Evolutionary conservation across 2,329 filamentous ascomycete species (phyloP).

Genomic region (Colletotrichum acutatum): DNA sequence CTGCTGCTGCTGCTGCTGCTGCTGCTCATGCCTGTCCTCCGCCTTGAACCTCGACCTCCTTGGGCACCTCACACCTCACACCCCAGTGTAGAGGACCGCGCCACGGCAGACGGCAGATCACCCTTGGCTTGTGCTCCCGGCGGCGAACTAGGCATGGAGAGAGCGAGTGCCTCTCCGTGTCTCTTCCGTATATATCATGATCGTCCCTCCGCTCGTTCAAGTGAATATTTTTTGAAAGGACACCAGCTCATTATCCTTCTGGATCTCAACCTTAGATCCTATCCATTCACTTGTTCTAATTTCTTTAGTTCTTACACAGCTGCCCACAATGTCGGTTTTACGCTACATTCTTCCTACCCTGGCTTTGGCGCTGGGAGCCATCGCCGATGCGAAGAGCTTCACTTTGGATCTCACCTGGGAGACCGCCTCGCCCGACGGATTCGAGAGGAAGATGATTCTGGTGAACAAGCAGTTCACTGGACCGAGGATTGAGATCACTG

Average conservation of each 20-base stretch:
- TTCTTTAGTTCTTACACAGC: conserved; percentile 24
- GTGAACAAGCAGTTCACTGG: conserved; percentile 72
- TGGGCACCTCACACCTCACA: conserved; percentile 13
- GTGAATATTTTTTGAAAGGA: background rate
- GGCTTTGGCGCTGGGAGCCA: conserved; percentile 31
- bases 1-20: background rate
- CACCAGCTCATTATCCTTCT: conserved; percentile 27
- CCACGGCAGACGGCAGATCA: conserved; percentile 30
- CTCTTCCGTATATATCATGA: conserved; percentile 35
- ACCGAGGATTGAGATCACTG: conserved; percentile 64
- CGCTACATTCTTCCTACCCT: conserved; percentile 35
- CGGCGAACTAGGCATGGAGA: conserved; percentile 5
- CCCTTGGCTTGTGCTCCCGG: conserved; percentile 19
- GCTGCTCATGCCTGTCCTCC: background rate
- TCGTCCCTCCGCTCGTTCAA: conserved; percentile 24
- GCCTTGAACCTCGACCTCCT: conserved; percentile 18
- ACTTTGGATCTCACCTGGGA: conserved; percentile 50
- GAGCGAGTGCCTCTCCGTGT: conserved; percentile 23
- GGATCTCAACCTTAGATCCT: conserved; percentile 32
- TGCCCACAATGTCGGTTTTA: conserved; percentile 30
- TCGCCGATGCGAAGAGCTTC: conserved; percentile 33
- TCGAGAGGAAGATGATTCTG: conserved; percentile 56
- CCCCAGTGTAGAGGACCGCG: conserved; percentile 29
- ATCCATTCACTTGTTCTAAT: conserved; percentile 31
- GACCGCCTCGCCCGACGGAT: conserved; percentile 55